Conservation (phyloP, 345 rosid genomes). For the Litchi chinensis region DNA sequence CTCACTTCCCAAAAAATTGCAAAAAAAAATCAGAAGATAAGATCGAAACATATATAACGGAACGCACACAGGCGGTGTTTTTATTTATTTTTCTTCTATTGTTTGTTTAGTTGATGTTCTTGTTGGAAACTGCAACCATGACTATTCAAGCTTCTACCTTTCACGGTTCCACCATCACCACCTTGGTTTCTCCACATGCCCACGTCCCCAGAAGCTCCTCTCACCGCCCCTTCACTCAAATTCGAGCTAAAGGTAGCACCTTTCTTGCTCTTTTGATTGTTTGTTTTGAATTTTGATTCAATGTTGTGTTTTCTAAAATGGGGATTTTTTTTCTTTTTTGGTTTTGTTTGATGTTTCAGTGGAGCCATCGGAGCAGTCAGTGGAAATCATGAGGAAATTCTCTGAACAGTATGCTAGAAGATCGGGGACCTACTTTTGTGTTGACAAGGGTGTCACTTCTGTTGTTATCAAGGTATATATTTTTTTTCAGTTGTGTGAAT, state of each 20-base stretch:
- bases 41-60: constrained; percentile 1
- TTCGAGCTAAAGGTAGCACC: constrained; percentile 54
- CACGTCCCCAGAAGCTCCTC: constrained; percentile 22
- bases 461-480: constrained; percentile 89
- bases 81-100: background rate
- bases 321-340: background rate
- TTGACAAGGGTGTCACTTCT: constrained; percentile 90
- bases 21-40: background rate
- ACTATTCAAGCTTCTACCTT: constrained; percentile 54
- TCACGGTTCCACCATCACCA: constrained; percentile 43
- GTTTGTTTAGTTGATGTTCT: constrained; percentile 8
- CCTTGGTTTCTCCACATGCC: constrained; percentile 36
- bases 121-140: constrained; percentile 29
- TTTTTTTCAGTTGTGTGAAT: background rate
- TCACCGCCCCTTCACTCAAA: constrained; percentile 36
- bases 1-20: background rate
- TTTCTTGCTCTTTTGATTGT: background rate
- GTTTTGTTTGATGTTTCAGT: constrained; percentile 35
- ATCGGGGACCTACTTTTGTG: constrained; percentile 93
- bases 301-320: background rate
- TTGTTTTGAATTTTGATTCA: background rate
- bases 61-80: background rate
- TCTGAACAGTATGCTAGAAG: constrained; percentile 95
- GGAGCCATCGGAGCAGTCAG: constrained; percentile 87
- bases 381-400: constrained; percentile 96